A percentile compares a stretch with the other conserved stretches of the same genome.
Conservation (phyloP, 2,329 filamentous ascomycete genomes). For the Penicillium nordicum region DNA sequence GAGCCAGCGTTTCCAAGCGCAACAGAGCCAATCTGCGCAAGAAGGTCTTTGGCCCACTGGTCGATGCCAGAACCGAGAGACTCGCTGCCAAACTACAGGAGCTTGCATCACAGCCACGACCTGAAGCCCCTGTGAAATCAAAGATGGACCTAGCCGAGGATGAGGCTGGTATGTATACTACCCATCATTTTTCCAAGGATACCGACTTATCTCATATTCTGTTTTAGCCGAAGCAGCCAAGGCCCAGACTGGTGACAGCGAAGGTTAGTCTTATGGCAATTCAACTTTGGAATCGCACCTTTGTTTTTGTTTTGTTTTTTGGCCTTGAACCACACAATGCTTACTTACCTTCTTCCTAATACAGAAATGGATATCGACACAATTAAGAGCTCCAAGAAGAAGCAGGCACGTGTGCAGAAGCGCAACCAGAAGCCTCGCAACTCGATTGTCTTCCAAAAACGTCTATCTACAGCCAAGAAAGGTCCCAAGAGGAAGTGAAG, state of each 20-base stretch:
- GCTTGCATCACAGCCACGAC: conserved; percentile 71
- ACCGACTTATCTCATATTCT: neutral
- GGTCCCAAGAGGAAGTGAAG: conserved; percentile 32
- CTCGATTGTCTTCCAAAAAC: conserved; percentile 40
- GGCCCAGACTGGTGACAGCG: conserved; percentile 20
- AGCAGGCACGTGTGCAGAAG: conserved; percentile 40
- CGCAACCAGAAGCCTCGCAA: conserved; percentile 35
- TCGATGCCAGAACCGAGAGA: conserved; percentile 73
- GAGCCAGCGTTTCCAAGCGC: conserved; percentile 74
- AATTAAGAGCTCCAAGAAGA: conserved; percentile 26
- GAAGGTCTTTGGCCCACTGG: conserved; percentile 79
- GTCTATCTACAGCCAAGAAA: conserved; percentile 32
- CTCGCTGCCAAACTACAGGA: conserved; percentile 83
- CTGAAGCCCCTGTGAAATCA: conserved; percentile 50
- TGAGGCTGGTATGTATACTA: conserved; percentile 25
- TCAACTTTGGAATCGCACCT: neutral
- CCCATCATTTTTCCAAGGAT: neutral
- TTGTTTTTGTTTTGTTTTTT: neutral
- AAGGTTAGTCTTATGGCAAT: conserved; percentile 10
- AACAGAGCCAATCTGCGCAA: conserved; percentile 79
- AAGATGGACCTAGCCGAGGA: conserved; percentile 25
- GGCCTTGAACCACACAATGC: neutral
- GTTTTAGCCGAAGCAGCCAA: conserved; percentile 15
- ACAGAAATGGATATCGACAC: conserved; percentile 43
- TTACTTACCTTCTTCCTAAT: conserved; percentile 1